A percentile compares a stretch with the other conserved stretches of the same genome.
These are phyloP conservation scores for Toxicodendron radicans DNA, from an alignment of 345 rosid species.

Conservation along the genomic window DNA sequence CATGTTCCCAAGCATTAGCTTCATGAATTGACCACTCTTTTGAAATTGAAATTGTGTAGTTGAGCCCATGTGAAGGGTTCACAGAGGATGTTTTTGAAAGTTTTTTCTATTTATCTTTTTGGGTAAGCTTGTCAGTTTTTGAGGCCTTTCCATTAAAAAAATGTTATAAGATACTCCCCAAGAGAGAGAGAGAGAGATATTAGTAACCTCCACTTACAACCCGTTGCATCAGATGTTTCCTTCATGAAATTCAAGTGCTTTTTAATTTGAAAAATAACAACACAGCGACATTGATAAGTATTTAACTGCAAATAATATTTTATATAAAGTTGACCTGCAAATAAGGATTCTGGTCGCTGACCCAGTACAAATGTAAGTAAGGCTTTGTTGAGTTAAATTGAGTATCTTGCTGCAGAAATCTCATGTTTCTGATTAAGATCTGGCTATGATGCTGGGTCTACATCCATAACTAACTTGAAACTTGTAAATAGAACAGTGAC, in stretches of 20 bases:
- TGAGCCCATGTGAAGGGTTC: not conserved
- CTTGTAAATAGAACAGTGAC: too few species aligned
- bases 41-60: not conserved
- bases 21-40: conserved; percentile 5
- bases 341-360: not conserved
- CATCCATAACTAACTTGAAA: too few species aligned
- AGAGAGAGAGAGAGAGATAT: not conserved
- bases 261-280: too few species aligned
- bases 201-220: not conserved
- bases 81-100: not conserved
- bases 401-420: not conserved
- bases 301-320: not conserved
- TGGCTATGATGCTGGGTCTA: too few species aligned
- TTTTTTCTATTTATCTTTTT: not conserved
- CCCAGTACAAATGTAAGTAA: not conserved
- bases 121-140: not conserved
- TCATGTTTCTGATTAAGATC: not conserved
- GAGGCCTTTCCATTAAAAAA: not conserved
- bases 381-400: not conserved
- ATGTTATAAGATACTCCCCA: not conserved
- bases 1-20: not conserved
- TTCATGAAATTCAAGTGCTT: not conserved
- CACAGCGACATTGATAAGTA: not conserved
- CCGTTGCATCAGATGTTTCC: not conserved
- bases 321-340: not conserved